Percentiles rank a stretch among this genome's conserved stretches.
Conservation (phyloP, 2,329 filamentous ascomycete genomes). For the Fusarium caatingaense region DNA sequence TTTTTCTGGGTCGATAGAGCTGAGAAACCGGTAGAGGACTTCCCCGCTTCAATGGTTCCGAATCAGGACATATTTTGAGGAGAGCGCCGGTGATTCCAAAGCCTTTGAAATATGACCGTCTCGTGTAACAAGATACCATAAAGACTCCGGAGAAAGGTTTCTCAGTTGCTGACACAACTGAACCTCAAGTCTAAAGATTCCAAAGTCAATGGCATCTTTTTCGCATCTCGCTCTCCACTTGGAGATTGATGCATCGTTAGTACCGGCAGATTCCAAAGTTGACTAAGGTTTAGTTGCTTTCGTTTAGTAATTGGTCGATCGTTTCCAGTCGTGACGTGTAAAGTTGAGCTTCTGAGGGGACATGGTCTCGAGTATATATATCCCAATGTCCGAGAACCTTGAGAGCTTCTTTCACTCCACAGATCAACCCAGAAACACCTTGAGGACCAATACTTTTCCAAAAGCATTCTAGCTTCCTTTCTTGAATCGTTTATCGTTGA, state of each 20-base stretch:
- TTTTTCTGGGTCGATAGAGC: not conserved
- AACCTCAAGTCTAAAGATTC: not conserved
- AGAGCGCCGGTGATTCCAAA: slow-evolving; percentile 4
- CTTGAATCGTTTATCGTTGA: not conserved
- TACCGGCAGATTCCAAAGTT: slow-evolving; percentile 22
- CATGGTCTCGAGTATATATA: slow-evolving; percentile 35
- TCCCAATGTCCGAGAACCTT: slow-evolving; percentile 36
- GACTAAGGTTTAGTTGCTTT: slow-evolving; percentile 5
- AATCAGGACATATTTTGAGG: not conserved
- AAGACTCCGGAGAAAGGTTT: not conserved
- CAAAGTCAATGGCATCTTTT: not conserved
- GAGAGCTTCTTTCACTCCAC: slow-evolving; percentile 31
- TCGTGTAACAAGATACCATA: not conserved
- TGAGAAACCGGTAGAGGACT: slow-evolving; percentile 1
- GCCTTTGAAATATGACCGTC: not conserved
- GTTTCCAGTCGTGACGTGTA: slow-evolving; percentile 10
- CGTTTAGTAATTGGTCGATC: not conserved
- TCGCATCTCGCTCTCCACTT: slow-evolving; percentile 8
- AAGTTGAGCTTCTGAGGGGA: not conserved
- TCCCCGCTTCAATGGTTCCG: slow-evolving; percentile 19
- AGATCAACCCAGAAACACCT: slow-evolving; percentile 29
- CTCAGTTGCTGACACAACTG: not conserved
- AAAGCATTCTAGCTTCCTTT: slow-evolving; percentile 19
- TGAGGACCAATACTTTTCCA: slow-evolving; percentile 22
- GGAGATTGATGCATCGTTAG: not conserved